A percentile compares a stretch with the other conserved stretches of the same genome.
Conservation (phyloP, 352 stramenopile species). For the Achlya hypogyna region DNA sequence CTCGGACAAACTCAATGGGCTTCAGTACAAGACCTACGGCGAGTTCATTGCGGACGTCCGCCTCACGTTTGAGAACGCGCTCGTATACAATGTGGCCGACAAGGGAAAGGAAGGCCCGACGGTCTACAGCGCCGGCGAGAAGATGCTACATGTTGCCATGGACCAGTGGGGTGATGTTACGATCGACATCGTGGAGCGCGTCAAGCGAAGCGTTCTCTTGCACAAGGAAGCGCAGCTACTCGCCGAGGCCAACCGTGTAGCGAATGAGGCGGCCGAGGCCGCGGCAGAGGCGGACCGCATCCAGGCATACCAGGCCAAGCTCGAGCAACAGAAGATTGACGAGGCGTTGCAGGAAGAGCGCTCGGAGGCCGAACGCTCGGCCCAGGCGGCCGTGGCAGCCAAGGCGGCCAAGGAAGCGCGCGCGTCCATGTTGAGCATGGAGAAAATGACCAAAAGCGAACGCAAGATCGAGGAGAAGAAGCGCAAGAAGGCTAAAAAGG, state of each 20-base stretch:
- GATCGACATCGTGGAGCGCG: slow-evolving; percentile 60
- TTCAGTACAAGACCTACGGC: slow-evolving; percentile 71
- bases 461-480: slow-evolving; percentile 79
- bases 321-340: slow-evolving; percentile 21
- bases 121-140: slow-evolving; percentile 62
- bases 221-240: slow-evolving; percentile 44
- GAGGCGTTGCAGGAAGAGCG: slow-evolving; percentile 26
- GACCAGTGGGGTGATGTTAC: slow-evolving; percentile 75
- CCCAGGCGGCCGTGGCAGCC: not conserved
- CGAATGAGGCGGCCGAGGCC: slow-evolving; percentile 27
- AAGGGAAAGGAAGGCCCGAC: slow-evolving; percentile 75
- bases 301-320: slow-evolving; percentile 7
- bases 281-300: slow-evolving; percentile 31
- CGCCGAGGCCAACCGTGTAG: slow-evolving; percentile 32
- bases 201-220: slow-evolving; percentile 55
- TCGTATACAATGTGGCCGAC: slow-evolving; percentile 69
- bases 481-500: slow-evolving; percentile 53
- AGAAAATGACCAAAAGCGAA: slow-evolving; percentile 77
- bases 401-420: slow-evolving; percentile 20
- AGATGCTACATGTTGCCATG: slow-evolving; percentile 62
- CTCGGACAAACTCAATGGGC: slow-evolving; percentile 45
- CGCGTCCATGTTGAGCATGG: slow-evolving; percentile 26
- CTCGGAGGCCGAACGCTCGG: slow-evolving; percentile 21
- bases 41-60: slow-evolving; percentile 76
- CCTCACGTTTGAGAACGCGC: slow-evolving; percentile 77